Evolutionary conservation across 169 alveolate genomes (phyloP), one percentile per base, ranked within the genome.

Genomic region (Plasmodium fragile): DNA sequence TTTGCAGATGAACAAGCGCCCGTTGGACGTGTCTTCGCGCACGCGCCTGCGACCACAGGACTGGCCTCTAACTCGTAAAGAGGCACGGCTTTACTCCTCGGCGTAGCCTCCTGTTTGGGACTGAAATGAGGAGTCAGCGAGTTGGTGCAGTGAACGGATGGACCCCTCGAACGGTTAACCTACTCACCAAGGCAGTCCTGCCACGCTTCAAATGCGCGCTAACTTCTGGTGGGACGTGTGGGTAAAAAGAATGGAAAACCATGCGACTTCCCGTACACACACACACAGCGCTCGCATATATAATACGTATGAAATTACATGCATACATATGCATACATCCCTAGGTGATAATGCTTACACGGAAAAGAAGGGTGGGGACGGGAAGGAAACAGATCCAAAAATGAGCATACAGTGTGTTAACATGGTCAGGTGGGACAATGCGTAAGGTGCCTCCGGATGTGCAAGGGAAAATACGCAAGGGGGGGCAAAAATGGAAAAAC

Each of bases 391-490:
- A 65, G 30, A 8, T 65, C n/a, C 30, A 65, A 65, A 65, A 28
- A 28, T 18, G 75, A 18, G 36, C 75, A 65, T 25, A 7, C 30
- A 65, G 16, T 25, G 16, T 25, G 3, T 65, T 18, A 18, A 65
- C 75, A 28, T 65, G 75, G 30, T 65, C 75, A 65, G 75, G 75
- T 22, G 75, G 30, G 41, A 65, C 75, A 65, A 36, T 65, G 75
- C 75, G 4, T 28, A 2, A 65, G 30, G 36, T n/a, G 41, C 75
- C 41, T 65, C 75, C 13, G 75, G 75, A 4, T 65, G 75, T 65
- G 75, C 75, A 25, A 25, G 75, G 75, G 75, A 65, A 65, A 65
- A 65, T 28, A 65, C 3, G n/a, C 6, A 13, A 65, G 75, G 13
- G 75, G 75, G 39, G 41, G 39, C 75, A 65, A 65, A 65, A 65